phyloP scores from a whole-genome alignment of 305 asterid species.

The Fraxinus velutina region DNA sequence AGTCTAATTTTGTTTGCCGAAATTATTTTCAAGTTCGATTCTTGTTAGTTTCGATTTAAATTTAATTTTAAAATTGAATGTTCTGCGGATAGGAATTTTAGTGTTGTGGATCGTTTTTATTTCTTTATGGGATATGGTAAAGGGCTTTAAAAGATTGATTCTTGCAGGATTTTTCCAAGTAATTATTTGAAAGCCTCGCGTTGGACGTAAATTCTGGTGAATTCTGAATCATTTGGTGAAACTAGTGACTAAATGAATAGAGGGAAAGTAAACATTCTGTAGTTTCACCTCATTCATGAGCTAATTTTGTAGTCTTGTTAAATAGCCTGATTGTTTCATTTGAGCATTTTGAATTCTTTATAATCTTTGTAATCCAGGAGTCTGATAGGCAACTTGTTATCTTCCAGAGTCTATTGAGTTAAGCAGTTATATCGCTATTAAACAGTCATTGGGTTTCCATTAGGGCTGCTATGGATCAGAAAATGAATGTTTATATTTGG shows the following conservation, averaged over 20 bases:
- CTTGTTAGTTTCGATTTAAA: not conserved
- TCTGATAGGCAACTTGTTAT: slow-evolving; percentile 6
- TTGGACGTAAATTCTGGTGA: not conserved
- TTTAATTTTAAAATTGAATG: not conserved
- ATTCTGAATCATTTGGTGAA: not conserved
- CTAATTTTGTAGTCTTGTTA: not conserved
- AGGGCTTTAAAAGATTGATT: not conserved
- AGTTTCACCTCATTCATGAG: not conserved
- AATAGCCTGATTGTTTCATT: not conserved
- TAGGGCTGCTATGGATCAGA: slow-evolving; percentile 42
- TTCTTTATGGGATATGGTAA: not conserved
- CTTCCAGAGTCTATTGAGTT: slow-evolving; percentile 23
- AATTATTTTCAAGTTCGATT: not conserved
- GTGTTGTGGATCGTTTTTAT: not conserved
- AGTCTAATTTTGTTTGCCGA: not conserved
- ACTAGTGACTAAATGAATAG: not conserved
- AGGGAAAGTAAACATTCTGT: not conserved
- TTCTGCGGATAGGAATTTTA: not conserved
- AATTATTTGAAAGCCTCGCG: not conserved
- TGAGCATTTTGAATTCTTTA: not conserved
- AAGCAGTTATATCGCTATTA: not conserved
- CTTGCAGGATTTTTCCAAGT: not conserved
- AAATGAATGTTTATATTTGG: slow-evolving; percentile 76
- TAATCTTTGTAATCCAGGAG: not conserved
- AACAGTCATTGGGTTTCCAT: slow-evolving; percentile 21